Percentiles rank a stretch among this genome's conserved stretches.
These are phyloP conservation scores for Paecilomyces dactylethromorphus DNA, from an alignment of 2,329 filamentous ascomycete genomes.

Conservation along the genomic window DNA sequence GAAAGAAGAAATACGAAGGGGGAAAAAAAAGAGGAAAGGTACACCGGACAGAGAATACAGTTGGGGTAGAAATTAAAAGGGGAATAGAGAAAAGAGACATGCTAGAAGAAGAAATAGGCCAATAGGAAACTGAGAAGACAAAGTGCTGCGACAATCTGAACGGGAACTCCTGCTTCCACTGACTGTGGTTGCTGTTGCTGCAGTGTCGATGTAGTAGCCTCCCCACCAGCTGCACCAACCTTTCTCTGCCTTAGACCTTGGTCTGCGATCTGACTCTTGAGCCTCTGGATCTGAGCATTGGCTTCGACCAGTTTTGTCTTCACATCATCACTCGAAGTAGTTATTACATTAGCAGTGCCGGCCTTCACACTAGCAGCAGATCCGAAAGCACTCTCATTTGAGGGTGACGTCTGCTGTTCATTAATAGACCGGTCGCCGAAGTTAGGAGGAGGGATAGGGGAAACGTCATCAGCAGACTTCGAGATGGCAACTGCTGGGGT, in stretches of 20 bases:
- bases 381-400: slow-evolving; percentile 22
- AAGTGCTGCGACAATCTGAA: slow-evolving; percentile 75
- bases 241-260: slow-evolving; percentile 76
- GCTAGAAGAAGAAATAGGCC: slow-evolving; percentile 92
- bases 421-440: slow-evolving; percentile 28
- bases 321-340: slow-evolving; percentile 54
- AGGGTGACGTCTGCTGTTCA: slow-evolving; percentile 35
- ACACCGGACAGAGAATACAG: slow-evolving; percentile 13
- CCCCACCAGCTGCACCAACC: slow-evolving; percentile 50
- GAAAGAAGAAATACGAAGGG: neutral
- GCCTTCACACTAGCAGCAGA: slow-evolving; percentile 41
- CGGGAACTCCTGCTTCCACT: slow-evolving; percentile 66
- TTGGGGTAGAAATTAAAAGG: slow-evolving; percentile 7
- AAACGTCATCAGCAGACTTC: slow-evolving; percentile 25
- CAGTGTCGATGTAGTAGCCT: slow-evolving; percentile 42
- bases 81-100: slow-evolving; percentile 14
- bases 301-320: slow-evolving; percentile 69
- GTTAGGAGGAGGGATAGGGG: slow-evolving; percentile 28
- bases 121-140: slow-evolving; percentile 88
- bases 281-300: slow-evolving; percentile 62
- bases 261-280: slow-evolving; percentile 60
- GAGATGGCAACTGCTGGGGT: slow-evolving; percentile 40
- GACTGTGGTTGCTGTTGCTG: slow-evolving; percentile 52
- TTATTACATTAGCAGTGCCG: slow-evolving; percentile 42
- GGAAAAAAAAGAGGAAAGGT: neutral